A percentile compares a stretch with the other conserved stretches of the same genome.
These are phyloP conservation scores for Niveomyces coronatus DNA, from an alignment of 2,329 filamentous ascomycete genomes.

Conservation along the genomic window DNA sequence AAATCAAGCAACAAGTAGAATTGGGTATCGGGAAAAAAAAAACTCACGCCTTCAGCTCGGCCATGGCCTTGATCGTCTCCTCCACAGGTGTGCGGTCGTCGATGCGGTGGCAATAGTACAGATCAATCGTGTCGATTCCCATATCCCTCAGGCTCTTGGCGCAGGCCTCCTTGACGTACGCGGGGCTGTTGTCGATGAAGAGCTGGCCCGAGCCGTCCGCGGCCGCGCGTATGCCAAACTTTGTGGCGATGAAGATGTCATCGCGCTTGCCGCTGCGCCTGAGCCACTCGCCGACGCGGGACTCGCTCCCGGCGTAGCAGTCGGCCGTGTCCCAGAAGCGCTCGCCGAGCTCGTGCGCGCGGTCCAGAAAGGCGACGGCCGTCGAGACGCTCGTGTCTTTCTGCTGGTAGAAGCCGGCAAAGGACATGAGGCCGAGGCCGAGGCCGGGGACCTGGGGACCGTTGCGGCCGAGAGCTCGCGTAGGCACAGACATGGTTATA, in stretches of 20 bases:
- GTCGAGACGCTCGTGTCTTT: conserved; percentile 22
- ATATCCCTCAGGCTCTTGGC: conserved; percentile 33
- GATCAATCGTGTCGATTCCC: conserved; percentile 42
- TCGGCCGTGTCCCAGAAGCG: conserved; percentile 34
- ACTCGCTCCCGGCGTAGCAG: conserved; percentile 36
- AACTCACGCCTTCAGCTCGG: conserved; percentile 29
- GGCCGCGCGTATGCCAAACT: conserved; percentile 24
- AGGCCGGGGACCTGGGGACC: conserved; percentile 35
- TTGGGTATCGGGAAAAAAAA: too few relatives aligned
- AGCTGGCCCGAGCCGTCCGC: too few relatives aligned
- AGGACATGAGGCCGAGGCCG: conserved; percentile 38
- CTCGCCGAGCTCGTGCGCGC: conserved; percentile 29
- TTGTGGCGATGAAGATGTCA: conserved; percentile 39
- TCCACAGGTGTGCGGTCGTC: conserved; percentile 36
- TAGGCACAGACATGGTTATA: conserved; percentile 8
- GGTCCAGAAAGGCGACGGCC: conserved; percentile 30
- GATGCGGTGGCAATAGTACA: conserved; percentile 44
- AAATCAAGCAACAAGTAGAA: not conserved
- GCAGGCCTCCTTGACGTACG: conserved; percentile 17
- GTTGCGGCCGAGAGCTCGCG: conserved; percentile 28
- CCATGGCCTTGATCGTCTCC: conserved; percentile 40
- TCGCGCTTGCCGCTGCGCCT: conserved; percentile 33
- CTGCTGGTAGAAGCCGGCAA: conserved; percentile 15
- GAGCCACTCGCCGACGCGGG: conserved; percentile 41
- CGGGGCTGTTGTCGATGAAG: conserved; percentile 17